A percentile compares a stretch with the other conserved stretches of the same genome.
Conservation (phyloP, 371 early-diverging fungal species). For the Syncephalastrum sp. region DNA sequence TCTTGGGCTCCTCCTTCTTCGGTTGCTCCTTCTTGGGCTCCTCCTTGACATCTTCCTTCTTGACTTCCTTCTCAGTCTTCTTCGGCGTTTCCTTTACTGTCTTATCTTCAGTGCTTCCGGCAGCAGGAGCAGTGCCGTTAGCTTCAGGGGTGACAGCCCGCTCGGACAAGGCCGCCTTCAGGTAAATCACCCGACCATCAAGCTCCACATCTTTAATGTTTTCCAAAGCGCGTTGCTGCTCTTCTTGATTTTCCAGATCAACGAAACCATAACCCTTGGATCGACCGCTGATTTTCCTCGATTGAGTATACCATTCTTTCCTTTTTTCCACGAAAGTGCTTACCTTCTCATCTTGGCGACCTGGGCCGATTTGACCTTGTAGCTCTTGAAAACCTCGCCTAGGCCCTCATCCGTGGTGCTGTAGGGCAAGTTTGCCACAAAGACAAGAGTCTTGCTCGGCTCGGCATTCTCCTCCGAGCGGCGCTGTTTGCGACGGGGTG, state of each 20-base stretch:
- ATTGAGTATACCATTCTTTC: background rate
- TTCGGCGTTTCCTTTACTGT: slow-evolving; percentile 4
- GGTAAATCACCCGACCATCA: slow-evolving; percentile 68
- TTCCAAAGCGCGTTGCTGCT: slow-evolving; percentile 77
- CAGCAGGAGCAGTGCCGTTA: background rate
- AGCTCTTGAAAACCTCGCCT: slow-evolving; percentile 72
- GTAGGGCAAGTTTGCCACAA: slow-evolving; percentile 93
- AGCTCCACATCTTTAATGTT: slow-evolving; percentile 58
- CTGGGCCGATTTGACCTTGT: slow-evolving; percentile 73
- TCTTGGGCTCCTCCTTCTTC: slow-evolving; percentile 10
- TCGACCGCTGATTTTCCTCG: slow-evolving; percentile 41
- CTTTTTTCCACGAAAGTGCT: background rate
- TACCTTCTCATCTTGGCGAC: slow-evolving; percentile 58
- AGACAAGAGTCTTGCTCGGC: slow-evolving; percentile 81
- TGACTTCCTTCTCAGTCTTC: slow-evolving; percentile 3
- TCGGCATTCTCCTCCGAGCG: slow-evolving; percentile 41
- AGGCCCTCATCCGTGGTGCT: slow-evolving; percentile 77
- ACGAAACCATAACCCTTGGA: slow-evolving; percentile 95
- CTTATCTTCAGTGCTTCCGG: slow-evolving; percentile 9
- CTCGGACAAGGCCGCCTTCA: slow-evolving; percentile 74
- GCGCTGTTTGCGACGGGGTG: slow-evolving; percentile 4
- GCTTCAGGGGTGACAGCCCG: slow-evolving; percentile 6
- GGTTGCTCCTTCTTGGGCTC: slow-evolving; percentile 6
- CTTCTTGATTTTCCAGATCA: slow-evolving; percentile 72
- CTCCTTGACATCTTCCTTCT: slow-evolving; percentile 10